Percentiles rank a stretch among this genome's conserved stretches.
Conservation (phyloP, 225 moss, liverwort and hornwort genomes). For the Climacium dendroides region DNA sequence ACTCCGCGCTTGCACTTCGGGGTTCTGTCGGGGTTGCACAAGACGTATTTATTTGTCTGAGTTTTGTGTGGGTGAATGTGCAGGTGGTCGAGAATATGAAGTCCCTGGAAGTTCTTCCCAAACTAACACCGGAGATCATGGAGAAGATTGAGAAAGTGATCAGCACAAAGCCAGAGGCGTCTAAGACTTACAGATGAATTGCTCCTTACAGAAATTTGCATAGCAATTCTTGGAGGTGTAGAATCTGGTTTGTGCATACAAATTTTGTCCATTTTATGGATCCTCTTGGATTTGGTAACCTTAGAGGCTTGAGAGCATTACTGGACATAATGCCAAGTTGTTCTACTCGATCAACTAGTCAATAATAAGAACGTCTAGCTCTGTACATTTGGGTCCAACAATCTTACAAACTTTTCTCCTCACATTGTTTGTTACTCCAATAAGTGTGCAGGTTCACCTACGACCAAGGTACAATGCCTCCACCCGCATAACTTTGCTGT, state of each 20-base stretch:
- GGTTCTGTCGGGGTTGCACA: not conserved
- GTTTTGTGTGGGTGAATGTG: not conserved
- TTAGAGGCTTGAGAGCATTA: not conserved
- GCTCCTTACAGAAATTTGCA: not conserved
- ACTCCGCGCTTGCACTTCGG: not conserved
- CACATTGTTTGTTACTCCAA: not conserved
- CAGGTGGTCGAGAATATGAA: slow-evolving; percentile 95
- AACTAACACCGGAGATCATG: slow-evolving; percentile 58
- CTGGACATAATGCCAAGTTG: not conserved
- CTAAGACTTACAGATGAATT: slow-evolving; percentile 33
- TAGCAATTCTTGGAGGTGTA: not conserved
- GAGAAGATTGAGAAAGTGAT: slow-evolving; percentile 63
- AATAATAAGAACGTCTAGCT: not conserved
- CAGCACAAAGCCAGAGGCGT: slow-evolving; percentile 42
- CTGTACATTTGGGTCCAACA: not conserved
- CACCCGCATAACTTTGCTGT: not conserved
- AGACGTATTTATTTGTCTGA: not conserved
- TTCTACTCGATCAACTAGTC: not conserved
- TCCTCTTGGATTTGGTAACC: not conserved
- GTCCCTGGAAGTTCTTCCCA: slow-evolving; percentile 55
- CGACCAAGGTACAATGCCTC: not conserved
- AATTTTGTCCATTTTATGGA: not conserved
- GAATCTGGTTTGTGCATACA: not conserved
- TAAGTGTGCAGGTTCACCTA: too few species aligned
- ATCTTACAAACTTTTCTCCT: too few species aligned